phyloP scores from a whole-genome alignment of 2,329 filamentous ascomycete genomes.

The Davidsoniella neocaledoniae region DNA sequence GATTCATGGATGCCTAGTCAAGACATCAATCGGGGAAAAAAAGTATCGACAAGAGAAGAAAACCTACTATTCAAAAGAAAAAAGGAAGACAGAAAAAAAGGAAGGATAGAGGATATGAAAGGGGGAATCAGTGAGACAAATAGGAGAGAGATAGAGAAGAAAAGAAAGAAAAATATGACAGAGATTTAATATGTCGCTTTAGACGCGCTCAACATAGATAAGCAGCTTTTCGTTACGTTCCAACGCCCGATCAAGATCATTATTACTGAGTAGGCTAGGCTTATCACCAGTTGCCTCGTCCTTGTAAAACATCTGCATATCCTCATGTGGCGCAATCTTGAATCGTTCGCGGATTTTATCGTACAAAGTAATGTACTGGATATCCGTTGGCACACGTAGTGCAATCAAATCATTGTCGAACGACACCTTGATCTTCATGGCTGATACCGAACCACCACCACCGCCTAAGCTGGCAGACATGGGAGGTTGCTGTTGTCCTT shows the following conservation, averaged over 20 bases:
- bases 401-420: slow-evolving; percentile 86
- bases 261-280: slow-evolving; percentile 58
- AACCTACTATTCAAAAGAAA: background rate
- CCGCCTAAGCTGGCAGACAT: slow-evolving; percentile 28
- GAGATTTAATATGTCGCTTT: slow-evolving; percentile 13
- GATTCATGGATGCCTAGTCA: background rate
- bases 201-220: slow-evolving; percentile 47
- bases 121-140: background rate
- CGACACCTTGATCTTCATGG: slow-evolving; percentile 88
- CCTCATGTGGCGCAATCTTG: slow-evolving; percentile 51
- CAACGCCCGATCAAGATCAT: slow-evolving; percentile 66
- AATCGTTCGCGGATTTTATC: slow-evolving; percentile 74
- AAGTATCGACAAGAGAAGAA: background rate
- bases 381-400: slow-evolving; percentile 71
- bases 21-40: too few species aligned
- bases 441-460: slow-evolving; percentile 21
- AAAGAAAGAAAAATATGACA: background rate
- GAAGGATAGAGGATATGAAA: background rate
- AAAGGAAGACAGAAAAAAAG: background rate
- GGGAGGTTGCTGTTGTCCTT: slow-evolving; percentile 29
- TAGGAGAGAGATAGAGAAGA: background rate
- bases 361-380: slow-evolving; percentile 59
- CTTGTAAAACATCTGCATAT: slow-evolving; percentile 67
- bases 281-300: slow-evolving; percentile 66
- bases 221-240: slow-evolving; percentile 77